Percentiles rank a stretch among this genome's conserved stretches.
Conservation (phyloP, 2,329 filamentous ascomycete genomes). For the Amylocarpus encephaloides region DNA sequence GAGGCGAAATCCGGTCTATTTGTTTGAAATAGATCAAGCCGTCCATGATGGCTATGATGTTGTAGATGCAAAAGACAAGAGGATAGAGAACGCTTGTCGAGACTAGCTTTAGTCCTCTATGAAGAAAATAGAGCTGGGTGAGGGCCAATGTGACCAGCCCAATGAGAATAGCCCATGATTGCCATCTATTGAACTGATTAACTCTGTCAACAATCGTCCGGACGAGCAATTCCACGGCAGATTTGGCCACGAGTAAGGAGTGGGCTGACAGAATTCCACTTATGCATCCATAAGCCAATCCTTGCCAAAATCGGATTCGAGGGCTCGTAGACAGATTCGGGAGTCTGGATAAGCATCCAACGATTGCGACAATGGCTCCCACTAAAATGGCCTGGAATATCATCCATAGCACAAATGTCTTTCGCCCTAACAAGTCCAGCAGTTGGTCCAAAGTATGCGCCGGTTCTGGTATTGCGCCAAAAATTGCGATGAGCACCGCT, state of each 20-base stretch:
- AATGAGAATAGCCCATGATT: slow-evolving; percentile 86
- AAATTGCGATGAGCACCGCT: slow-evolving; percentile 86
- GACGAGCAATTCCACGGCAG: slow-evolving; percentile 89
- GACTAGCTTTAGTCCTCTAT: slow-evolving; percentile 86
- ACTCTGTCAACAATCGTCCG: slow-evolving; percentile 75
- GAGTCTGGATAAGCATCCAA: slow-evolving; percentile 48
- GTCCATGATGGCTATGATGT: slow-evolving; percentile 96
- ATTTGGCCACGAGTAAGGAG: slow-evolving; percentile 88
- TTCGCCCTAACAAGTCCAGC: slow-evolving; percentile 64
- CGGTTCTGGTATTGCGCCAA: slow-evolving; percentile 89
- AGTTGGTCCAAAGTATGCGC: slow-evolving; percentile 83
- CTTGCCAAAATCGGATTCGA: slow-evolving; percentile 68
- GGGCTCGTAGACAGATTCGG: slow-evolving; percentile 52
- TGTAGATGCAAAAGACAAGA: slow-evolving; percentile 97
- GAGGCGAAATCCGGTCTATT: slow-evolving; percentile 66
- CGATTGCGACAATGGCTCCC: slow-evolving; percentile 56
- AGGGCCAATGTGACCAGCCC: slow-evolving; percentile 76
- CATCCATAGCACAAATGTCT: slow-evolving; percentile 86
- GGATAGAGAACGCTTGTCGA: slow-evolving; percentile 95
- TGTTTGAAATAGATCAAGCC: slow-evolving; percentile 96
- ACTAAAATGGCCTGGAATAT: slow-evolving; percentile 69
- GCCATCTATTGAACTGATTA: slow-evolving; percentile 94
- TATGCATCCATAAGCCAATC: slow-evolving; percentile 81
- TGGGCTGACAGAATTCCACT: slow-evolving; percentile 93
- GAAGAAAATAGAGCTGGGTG: slow-evolving; percentile 89